Evolutionary conservation across 1,139 yeast genomes (phyloP), one percentile per base, ranked within the genome.

Genomic region (Protomyces arabidopsidicola): DNA sequence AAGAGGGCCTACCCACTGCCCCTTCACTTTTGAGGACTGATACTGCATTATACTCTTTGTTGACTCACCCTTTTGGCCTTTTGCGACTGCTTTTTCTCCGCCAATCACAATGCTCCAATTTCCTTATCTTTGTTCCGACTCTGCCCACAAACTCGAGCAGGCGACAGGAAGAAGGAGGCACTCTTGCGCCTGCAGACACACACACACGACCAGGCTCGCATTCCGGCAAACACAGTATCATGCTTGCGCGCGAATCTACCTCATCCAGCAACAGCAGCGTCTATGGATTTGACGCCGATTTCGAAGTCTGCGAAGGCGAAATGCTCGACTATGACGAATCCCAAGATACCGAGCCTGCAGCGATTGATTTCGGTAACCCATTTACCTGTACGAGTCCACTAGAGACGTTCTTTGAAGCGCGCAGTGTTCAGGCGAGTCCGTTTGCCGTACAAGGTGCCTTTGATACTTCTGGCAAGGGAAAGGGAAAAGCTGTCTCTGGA

Each of bases 401-500:
- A 4, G 18, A 10, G 16, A 14, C 42, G 16, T 4, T 36, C 0
- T 36, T 36, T 36, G 42, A 36, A n/a, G 16, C 42, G 42, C 16
- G 16, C 14, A 36, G 42, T 12, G 16, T 36, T 3, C 16, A 12
- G 14, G 14, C 42, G 14, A n/a, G 42, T 12, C 48, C 48, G 14
- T 42, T 42, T 18, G 48, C 48, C 22, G 48, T n/a, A 10, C 20
- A 20, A 12, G 18, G 6, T 42, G 24, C 22, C 22, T 36, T 36
- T 36, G 42, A 36, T 4, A 27, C 31, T 27, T 8, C 31, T 3
- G 16, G 14, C 14, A 42, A 58, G 31, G 62, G 62, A 1, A 58
- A 58, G 34, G 56, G 52, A 9, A 55, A 55, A 34, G 60, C 31
- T 35, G 31, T 31, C 12, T 27, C 36, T 14, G 36, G 36, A 6